Percentiles rank a stretch among this genome's conserved stretches.
phyloP scores from a whole-genome alignment of 805 yeast genomes.

The Cyberlindnera japonica region DNA sequence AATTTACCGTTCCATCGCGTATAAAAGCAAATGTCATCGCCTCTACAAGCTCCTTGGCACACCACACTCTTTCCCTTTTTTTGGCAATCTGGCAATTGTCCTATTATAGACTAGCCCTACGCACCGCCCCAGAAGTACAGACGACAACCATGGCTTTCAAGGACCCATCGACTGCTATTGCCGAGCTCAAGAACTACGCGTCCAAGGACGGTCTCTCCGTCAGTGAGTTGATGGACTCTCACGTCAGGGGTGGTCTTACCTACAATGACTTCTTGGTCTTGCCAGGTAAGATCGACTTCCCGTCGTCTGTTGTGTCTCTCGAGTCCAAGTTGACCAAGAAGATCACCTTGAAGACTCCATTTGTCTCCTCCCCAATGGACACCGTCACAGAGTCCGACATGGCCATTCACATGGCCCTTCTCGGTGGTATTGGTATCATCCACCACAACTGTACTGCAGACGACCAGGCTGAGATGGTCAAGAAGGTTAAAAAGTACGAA shows the following conservation, averaged over 20 bases:
- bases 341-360: constrained; percentile 88
- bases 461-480: constrained; percentile 98
- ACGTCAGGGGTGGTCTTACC: constrained; percentile 90
- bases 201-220: constrained; percentile 83
- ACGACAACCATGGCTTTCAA: constrained; percentile 28
- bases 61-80: constrained; percentile 16
- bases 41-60: constrained; percentile 2
- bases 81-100: constrained; percentile 31
- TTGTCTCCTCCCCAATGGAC: constrained; percentile 98
- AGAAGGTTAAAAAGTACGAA: constrained; percentile 93
- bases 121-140: no score
- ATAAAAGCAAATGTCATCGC: constrained; percentile 9
- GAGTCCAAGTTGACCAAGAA: constrained; percentile 89
- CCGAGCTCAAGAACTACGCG: constrained; percentile 59
- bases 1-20: constrained; percentile 1
- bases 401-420: constrained; percentile 98
- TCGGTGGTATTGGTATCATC: constrained; percentile 98
- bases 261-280: constrained; percentile 93
- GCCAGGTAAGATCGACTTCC: constrained; percentile 92
- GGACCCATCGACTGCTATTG: constrained; percentile 60
- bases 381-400: constrained; percentile 95
- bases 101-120: constrained; percentile 16
- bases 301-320: constrained; percentile 70
- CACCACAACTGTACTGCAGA: constrained; percentile 97
- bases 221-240: constrained; percentile 83